Evolutionary conservation across 1,139 yeast species (phyloP).

Genomic region (Suhomyces wounanorum): DNA sequence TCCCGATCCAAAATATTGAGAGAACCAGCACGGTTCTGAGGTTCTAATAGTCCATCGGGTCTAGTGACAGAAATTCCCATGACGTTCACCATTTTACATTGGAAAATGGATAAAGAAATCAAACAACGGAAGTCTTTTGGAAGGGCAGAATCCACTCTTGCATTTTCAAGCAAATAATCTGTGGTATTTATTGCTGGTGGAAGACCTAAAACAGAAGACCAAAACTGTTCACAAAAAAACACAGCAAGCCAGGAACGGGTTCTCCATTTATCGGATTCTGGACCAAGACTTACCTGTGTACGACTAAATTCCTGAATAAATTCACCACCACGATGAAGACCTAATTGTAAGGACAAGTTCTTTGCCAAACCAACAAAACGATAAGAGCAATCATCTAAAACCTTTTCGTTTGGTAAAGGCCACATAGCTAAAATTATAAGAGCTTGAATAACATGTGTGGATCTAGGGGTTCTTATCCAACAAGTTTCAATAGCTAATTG

Average conservation of each 20-base stretch:
- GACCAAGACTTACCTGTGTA: constrained; percentile 79
- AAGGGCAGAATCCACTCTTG: constrained; percentile 64
- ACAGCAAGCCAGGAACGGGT: constrained; percentile 91
- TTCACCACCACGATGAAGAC: constrained; percentile 87
- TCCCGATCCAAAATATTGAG: constrained; percentile 76
- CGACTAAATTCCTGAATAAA: constrained; percentile 89
- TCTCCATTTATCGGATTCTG: constrained; percentile 93
- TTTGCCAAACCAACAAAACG: constrained; percentile 87
- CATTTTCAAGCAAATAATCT: constrained; percentile 79
- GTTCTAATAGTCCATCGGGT: constrained; percentile 89
- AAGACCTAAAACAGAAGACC: constrained; percentile 85
- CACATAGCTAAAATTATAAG: constrained; percentile 77
- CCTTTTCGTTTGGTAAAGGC: constrained; percentile 94
- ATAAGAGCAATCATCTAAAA: constrained; percentile 88
- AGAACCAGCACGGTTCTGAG: constrained; percentile 79
- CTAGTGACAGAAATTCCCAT: constrained; percentile 89
- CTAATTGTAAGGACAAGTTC: constrained; percentile 80
- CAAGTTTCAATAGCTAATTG: constrained; percentile 91
- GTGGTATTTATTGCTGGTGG: constrained; percentile 83
- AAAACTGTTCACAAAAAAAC: constrained; percentile 84
- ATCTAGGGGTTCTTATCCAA: constrained; percentile 91
- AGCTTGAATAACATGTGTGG: constrained; percentile 92
- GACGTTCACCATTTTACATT: constrained; percentile 77
- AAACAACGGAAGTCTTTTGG: constrained; percentile 76
- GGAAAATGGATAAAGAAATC: constrained; percentile 76